Evolutionary conservation across 2,329 filamentous ascomycete species (phyloP).

Genomic region (Albophoma yamanashiensis): DNA sequence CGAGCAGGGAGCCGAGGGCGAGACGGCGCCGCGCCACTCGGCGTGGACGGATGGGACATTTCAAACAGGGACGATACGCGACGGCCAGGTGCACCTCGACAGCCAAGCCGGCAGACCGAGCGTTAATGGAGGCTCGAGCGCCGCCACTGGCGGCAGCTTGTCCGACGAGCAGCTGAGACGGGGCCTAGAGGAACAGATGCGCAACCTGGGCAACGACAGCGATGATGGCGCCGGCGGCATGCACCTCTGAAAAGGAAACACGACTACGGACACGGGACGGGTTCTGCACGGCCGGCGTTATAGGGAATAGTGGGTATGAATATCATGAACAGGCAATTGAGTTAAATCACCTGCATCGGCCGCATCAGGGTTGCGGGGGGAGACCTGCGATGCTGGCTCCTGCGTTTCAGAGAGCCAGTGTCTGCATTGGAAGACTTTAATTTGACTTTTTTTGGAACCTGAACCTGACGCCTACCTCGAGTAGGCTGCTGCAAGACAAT

Average conservation of each 20-base stretch:
- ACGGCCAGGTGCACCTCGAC: constrained; percentile 38
- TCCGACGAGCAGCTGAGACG: constrained; percentile 49
- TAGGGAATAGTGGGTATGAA: background rate
- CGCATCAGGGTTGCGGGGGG: background rate
- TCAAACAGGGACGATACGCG: constrained; percentile 45
- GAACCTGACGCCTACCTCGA: background rate
- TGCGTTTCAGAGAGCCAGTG: background rate
- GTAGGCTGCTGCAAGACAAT: background rate
- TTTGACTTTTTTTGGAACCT: background rate
- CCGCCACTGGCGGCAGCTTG: constrained; percentile 31
- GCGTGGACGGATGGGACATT: constrained; percentile 56
- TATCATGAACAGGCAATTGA: background rate
- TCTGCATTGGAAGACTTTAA: background rate
- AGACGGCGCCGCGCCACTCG: constrained; percentile 16
- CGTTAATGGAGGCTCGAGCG: background rate
- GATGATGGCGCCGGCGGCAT: constrained; percentile 44
- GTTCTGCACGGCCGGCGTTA: constrained; percentile 1
- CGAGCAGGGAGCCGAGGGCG: background rate
- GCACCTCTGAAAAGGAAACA: constrained; percentile 36
- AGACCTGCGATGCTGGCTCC: background rate
- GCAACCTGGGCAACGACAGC: constrained; percentile 27
- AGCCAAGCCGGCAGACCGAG: constrained; percentile 9
- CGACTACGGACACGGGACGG: background rate
- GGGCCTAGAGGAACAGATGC: constrained; percentile 44
- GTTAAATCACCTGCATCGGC: too few relatives aligned